These are phyloP conservation scores for Monsonia emarginata DNA, from an alignment of 441 rosid genomes.

Conservation along the genomic window DNA sequence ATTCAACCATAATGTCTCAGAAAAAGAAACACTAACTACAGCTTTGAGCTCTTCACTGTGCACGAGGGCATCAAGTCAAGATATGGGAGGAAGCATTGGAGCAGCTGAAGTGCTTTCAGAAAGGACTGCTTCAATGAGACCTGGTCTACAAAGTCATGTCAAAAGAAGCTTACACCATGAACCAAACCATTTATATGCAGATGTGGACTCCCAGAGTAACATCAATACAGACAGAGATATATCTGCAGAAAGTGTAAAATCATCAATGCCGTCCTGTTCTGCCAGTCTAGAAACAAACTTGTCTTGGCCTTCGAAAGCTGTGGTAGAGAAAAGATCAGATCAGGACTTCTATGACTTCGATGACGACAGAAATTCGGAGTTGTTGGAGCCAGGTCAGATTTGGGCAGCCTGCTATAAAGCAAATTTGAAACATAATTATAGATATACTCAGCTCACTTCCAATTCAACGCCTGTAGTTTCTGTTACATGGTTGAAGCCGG, in stretches of 20 bases:
- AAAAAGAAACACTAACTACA: neutral
- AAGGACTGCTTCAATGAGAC: neutral
- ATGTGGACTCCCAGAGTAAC: constrained; percentile 1
- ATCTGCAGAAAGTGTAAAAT: neutral
- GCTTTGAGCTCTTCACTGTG: constrained; percentile 3
- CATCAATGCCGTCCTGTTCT: constrained; percentile 5
- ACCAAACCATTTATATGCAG: neutral
- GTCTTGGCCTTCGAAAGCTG: neutral
- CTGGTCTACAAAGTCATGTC: neutral
- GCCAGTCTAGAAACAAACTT: constrained; percentile 3
- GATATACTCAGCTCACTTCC: constrained; percentile 19
- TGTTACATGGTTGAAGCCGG: constrained; percentile 25
- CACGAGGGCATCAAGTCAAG: neutral
- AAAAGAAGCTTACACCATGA: neutral
- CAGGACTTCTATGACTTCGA: constrained; percentile 21
- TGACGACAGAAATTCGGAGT: constrained; percentile 12
- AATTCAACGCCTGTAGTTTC: constrained; percentile 13
- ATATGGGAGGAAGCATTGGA: neutral
- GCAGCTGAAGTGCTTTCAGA: neutral
- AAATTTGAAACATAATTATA: constrained; percentile 13
- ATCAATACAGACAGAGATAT: neutral
- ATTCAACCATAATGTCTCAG: neutral
- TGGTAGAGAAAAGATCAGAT: constrained; percentile 7
- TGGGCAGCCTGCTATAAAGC: constrained; percentile 15
- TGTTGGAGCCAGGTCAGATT: constrained; percentile 19